Base-by-base conservation (phyloP, 371 early-diverging fungal genomes). In the Mortierella polycephala region DNA sequence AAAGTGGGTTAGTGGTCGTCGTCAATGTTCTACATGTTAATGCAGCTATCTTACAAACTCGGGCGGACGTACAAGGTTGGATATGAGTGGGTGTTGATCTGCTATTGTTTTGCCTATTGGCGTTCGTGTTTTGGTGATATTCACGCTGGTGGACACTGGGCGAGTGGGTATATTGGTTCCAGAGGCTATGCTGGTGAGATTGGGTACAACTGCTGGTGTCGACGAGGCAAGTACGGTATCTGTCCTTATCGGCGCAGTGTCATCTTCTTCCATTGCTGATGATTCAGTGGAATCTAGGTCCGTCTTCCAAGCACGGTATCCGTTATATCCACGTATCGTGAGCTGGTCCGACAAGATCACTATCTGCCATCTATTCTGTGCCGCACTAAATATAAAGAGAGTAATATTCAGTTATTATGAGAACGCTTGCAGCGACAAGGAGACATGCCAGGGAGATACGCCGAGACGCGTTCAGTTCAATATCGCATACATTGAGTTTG, bases 321-420 rank as follows among this genome's bases (percentile, higher is more conserved):
- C 73, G 37, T 67, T 69, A 51, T 73, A 56, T 12, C 65, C 61
- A 16, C 80, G 65, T 12, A 79, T 23, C 5, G 54, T 64, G 16
- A 79, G 49, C 41, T 72, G 69, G 18, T 79, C 79, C 0, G 79
- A 79, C 4, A 79, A 58, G 56, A 79, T 79, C 7, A 79, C 5
- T 23, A 69, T 69, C 40, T 64, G 68, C 69, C 72, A 79, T 12
- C 79, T 73, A 37, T 67, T 57, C 30, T 49, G 7, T 0, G 72
- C 66, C 6, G 79, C 79, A 18, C 73, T 76, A 55, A 16, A 18
- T 13, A 45, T 16, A 20, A n/a, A 52, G 42, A 59, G 11, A 23
- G 46, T 8, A 20, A 47, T 13, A 14, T 2, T 58, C 56, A 61
- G 21, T 7, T 1, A 14, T 10, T 20, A n/a, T 49, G 7, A 61